Percentiles rank a stretch among this genome's conserved stretches.
These are phyloP conservation scores for Colletotrichum brevisporum DNA, from an alignment of 2,329 filamentous ascomycete genomes.

Conservation along the genomic window DNA sequence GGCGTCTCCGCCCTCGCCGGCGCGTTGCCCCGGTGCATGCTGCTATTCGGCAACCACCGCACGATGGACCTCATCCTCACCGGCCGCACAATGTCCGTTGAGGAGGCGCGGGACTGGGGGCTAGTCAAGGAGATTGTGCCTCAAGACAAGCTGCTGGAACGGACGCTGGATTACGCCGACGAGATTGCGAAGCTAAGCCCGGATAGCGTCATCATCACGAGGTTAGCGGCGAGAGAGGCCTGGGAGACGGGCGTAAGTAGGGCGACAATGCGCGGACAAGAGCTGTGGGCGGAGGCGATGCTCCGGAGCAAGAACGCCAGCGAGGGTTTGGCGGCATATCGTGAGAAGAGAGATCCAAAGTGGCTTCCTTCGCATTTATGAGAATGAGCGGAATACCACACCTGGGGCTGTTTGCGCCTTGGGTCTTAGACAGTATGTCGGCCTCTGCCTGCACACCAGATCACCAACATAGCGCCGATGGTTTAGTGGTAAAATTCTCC, in stretches of 20 bases:
- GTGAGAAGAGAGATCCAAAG: slow-evolving; percentile 49
- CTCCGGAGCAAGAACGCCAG: slow-evolving; percentile 48
- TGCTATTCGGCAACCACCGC: slow-evolving; percentile 51
- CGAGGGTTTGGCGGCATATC: slow-evolving; percentile 48
- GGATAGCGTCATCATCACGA: slow-evolving; percentile 51
- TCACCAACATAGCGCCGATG: slow-evolving; percentile 25
- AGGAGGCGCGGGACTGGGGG: slow-evolving; percentile 51
- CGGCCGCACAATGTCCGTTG: slow-evolving; percentile 43
- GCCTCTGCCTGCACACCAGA: too few species aligned
- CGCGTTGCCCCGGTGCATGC: slow-evolving; percentile 64
- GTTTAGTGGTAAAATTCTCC: slow-evolving; percentile 42
- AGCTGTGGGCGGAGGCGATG: slow-evolving; percentile 49
- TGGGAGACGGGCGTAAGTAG: slow-evolving; percentile 53
- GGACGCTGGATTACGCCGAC: slow-evolving; percentile 48
- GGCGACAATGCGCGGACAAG: slow-evolving; percentile 52
- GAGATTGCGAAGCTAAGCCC: slow-evolving; percentile 50
- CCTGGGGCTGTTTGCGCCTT: too few species aligned
- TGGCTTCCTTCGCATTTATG: slow-evolving; percentile 48
- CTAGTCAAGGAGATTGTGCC: slow-evolving; percentile 49
- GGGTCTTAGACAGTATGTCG: too few species aligned
- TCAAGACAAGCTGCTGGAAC: slow-evolving; percentile 47
- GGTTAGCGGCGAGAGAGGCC: slow-evolving; percentile 50
- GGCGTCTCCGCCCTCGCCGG: slow-evolving; percentile 72
- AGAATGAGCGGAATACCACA: neutral
- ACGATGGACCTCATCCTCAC: slow-evolving; percentile 52